These are phyloP conservation scores for Saccharomycopsis vini DNA, from an alignment of 805 yeast species.

Conservation along the genomic window DNA sequence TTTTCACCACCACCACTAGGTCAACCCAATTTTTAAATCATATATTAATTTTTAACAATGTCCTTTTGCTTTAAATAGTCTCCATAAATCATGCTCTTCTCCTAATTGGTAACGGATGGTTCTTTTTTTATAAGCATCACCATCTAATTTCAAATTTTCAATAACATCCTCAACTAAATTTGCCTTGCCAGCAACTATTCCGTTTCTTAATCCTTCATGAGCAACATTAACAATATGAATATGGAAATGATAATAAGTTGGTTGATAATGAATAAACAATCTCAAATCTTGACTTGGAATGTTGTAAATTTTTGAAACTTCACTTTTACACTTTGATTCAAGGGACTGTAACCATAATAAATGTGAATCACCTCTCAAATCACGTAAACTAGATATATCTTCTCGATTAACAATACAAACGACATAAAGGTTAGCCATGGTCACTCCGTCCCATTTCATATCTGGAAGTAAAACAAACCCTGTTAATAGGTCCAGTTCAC, in stretches of 20 bases:
- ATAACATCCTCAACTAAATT: slow-evolving; percentile 72
- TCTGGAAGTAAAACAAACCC: slow-evolving; percentile 84
- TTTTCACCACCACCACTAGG: no score
- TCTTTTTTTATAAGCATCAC: slow-evolving; percentile 30
- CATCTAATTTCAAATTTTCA: slow-evolving; percentile 50
- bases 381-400: slow-evolving; percentile 69
- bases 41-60: no score
- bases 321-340: slow-evolving; percentile 34
- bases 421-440: slow-evolving; percentile 62
- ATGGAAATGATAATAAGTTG: slow-evolving; percentile 93
- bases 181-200: slow-evolving; percentile 74
- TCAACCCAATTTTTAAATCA: no score
- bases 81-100: slow-evolving; percentile 74
- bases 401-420: slow-evolving; percentile 64
- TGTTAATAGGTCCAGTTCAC: slow-evolving; percentile 35
- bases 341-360: slow-evolving; percentile 47
- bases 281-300: slow-evolving; percentile 52
- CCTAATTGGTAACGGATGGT: slow-evolving; percentile 62
- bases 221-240: slow-evolving; percentile 74
- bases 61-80: neutral
- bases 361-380: slow-evolving; percentile 48
- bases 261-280: slow-evolving; percentile 86
- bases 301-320: slow-evolving; percentile 39
- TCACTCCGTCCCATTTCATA: slow-evolving; percentile 89
- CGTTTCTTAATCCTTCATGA: slow-evolving; percentile 59